Conservation (phyloP, 768 basidiomycete genomes). For the Lactarius quietus region DNA sequence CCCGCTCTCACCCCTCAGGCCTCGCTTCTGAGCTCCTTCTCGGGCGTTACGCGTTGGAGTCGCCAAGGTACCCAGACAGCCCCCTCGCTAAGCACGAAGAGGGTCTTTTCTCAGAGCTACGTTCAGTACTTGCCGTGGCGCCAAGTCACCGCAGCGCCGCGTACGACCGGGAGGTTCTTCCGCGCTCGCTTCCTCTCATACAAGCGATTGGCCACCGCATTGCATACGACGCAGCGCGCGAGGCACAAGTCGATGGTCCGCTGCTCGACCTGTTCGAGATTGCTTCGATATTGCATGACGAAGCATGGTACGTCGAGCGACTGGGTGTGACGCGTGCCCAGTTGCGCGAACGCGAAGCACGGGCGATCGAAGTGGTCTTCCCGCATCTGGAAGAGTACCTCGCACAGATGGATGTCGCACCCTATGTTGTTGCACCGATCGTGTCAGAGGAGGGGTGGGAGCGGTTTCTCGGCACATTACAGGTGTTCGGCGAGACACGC, state of each 20-base stretch:
- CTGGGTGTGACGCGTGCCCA: conserved; percentile 45
- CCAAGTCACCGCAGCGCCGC: conserved; percentile 44
- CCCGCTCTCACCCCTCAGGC: conserved; percentile 34
- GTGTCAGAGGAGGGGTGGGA: conserved; percentile 26
- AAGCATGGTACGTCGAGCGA: conserved; percentile 58
- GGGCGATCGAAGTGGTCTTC: conserved; percentile 29
- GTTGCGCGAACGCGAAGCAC: conserved; percentile 35
- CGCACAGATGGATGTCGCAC: conserved; percentile 14
- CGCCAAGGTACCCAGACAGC: conserved; percentile 41
- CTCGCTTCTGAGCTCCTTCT: conserved; percentile 58
- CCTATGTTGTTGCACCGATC: conserved; percentile 26
- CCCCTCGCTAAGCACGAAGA: conserved; percentile 49
- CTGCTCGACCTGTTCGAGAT: conserved; percentile 57
- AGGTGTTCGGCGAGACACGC: not conserved
- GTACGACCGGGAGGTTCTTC: conserved; percentile 54
- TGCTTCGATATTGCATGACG: conserved; percentile 48
- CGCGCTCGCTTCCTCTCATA: conserved; percentile 49
- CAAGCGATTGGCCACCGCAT: conserved; percentile 64
- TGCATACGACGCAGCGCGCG: conserved; percentile 52
- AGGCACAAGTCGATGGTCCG: conserved; percentile 41
- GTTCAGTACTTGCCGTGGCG: conserved; percentile 13
- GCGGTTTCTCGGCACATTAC: not conserved
- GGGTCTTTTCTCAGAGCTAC: conserved; percentile 34
- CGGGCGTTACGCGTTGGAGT: conserved; percentile 49
- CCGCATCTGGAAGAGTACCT: conserved; percentile 26